Base-by-base conservation (phyloP, 306 rosid species). In the Medicago lupulina region DNA sequence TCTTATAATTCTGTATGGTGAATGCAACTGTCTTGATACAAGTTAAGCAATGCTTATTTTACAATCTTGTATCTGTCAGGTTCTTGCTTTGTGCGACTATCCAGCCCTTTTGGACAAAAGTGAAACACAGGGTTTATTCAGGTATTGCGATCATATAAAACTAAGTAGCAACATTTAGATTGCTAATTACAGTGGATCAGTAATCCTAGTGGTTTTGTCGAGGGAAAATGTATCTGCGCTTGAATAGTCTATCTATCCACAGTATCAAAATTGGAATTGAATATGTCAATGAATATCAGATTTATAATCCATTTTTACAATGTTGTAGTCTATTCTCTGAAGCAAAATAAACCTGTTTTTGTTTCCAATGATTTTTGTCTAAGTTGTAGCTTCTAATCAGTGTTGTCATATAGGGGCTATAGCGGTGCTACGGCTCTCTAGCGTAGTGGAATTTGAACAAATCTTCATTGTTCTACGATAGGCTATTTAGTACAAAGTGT, bases 101-200 rank as follows among this genome's bases (percentile, higher is more conserved):
- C 97, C 99, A 16, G 18, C 89, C 49, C 89, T 92, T 73, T 86
- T 95, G 93, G 97, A 92, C 89, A 92, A 54, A 75, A 84, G 86
- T 47, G 97, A 92, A 84, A 89, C 97, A 44, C 99, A 90, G 88
- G 93, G 96, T 83, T 70, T 95, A 82, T 95, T 92, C 97, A 92
- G 99, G 99, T 95, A 89, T 18, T 23, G 4, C 66, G 80, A 54
- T 74, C 13, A 54, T n/a, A 55, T 8, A 39, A 61, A 65, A 50
- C 49, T 25, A 1, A 71, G 54, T 85, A 49, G 67, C 74, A 44
- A 59, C 75, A 60, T 71, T 51, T 73, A 51, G n/a, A 75, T 41
- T 40, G 34, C 65, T 57, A 44, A 68, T 74, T 70, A 82, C 28
- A 65, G 61, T 44, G 65, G 21, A 77, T 46, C 34, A 12, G 9